phyloP scores from a whole-genome alignment of 2,329 filamentous ascomycete species.

The Thelonectria discophora region DNA sequence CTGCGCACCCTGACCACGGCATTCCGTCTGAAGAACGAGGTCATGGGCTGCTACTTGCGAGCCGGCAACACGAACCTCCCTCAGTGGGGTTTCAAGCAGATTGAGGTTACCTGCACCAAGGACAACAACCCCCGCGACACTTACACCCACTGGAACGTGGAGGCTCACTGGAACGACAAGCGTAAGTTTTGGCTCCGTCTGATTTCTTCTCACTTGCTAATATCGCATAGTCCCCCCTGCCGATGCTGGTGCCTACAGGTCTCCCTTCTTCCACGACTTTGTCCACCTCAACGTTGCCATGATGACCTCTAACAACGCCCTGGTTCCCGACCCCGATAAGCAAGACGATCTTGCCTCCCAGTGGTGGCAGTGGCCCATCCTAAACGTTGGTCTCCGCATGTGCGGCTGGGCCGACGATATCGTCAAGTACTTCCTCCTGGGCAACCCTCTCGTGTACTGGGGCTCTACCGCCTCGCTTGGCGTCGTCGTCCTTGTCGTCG shows the following conservation, averaged over 20 bases:
- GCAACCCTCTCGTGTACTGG: slow-evolving; percentile 97
- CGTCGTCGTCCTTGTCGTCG: slow-evolving; percentile 74
- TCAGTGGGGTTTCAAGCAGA: slow-evolving; percentile 99
- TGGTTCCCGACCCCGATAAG: slow-evolving; percentile 97
- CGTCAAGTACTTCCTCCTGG: slow-evolving; percentile 98
- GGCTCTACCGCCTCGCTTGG: slow-evolving; percentile 83
- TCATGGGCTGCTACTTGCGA: slow-evolving; percentile 90
- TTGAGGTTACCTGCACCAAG: slow-evolving; percentile 95
- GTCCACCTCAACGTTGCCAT: slow-evolving; percentile 98
- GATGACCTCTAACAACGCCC: slow-evolving; percentile 99
- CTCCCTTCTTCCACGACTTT: slow-evolving; percentile 97
- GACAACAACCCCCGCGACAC: slow-evolving; percentile 90
- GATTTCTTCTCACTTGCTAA: slow-evolving; percentile 20
- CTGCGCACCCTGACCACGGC: slow-evolving; percentile 92
- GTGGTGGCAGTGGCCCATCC: slow-evolving; percentile 98
- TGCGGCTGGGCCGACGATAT: slow-evolving; percentile 96
- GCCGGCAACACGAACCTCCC: slow-evolving; percentile 96
- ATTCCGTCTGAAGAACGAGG: slow-evolving; percentile 85
- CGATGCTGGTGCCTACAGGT: slow-evolving; percentile 92
- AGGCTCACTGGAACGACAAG: slow-evolving; percentile 93
- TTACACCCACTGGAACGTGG: slow-evolving; percentile 99
- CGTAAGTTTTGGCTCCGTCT: slow-evolving; percentile 64
- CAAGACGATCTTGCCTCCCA: slow-evolving; percentile 96
- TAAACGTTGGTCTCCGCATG: slow-evolving; percentile 96
- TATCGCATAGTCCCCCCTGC: slow-evolving; percentile 77